phyloP scores from a whole-genome alignment of 1,284 basidiomycete species.

The Wallemia mellicola region DNA sequence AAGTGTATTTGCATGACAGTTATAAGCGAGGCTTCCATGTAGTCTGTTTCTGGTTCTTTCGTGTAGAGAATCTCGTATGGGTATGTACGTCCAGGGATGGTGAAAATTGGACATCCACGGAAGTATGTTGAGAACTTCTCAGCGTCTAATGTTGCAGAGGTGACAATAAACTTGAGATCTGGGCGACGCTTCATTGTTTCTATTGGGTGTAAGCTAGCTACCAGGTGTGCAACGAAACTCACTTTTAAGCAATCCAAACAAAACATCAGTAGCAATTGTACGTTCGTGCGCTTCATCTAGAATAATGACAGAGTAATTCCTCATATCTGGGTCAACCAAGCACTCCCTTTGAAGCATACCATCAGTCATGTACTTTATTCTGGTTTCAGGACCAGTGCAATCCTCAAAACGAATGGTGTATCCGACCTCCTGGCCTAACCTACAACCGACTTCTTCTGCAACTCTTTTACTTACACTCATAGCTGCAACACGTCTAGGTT shows the following conservation, averaged over 20 bases:
- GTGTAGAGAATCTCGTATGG: slow-evolving; percentile 93
- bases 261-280: slow-evolving; percentile 86
- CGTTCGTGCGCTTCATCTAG: slow-evolving; percentile 96
- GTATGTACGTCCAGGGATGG: slow-evolving; percentile 96
- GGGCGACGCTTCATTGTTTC: slow-evolving; percentile 78
- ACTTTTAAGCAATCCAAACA: slow-evolving; percentile 92
- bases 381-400: slow-evolving; percentile 84
- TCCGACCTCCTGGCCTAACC: slow-evolving; percentile 85
- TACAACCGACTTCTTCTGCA: slow-evolving; percentile 84
- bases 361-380: slow-evolving; percentile 99
- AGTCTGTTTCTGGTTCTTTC: slow-evolving; percentile 94
- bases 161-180: slow-evolving; percentile 91
- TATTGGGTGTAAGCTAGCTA: slow-evolving; percentile 14
- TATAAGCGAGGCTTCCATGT: slow-evolving; percentile 88
- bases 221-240: slow-evolving; percentile 13
- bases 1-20: slow-evolving; percentile 99
- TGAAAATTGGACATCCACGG: slow-evolving; percentile 93
- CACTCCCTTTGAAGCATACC: slow-evolving; percentile 96
- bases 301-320: slow-evolving; percentile 83
- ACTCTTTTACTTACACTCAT: slow-evolving; percentile 99
- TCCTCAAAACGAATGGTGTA: slow-evolving; percentile 99
- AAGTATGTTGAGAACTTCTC: slow-evolving; percentile 99
- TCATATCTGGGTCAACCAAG: slow-evolving; percentile 76
- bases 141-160: slow-evolving; percentile 93
- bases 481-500: slow-evolving; percentile 90